Percentiles rank a stretch among this genome's conserved stretches.
phyloP scores from a whole-genome alignment of 495 filamentous ascomycete species.

The Bryoglossum gracile region DNA sequence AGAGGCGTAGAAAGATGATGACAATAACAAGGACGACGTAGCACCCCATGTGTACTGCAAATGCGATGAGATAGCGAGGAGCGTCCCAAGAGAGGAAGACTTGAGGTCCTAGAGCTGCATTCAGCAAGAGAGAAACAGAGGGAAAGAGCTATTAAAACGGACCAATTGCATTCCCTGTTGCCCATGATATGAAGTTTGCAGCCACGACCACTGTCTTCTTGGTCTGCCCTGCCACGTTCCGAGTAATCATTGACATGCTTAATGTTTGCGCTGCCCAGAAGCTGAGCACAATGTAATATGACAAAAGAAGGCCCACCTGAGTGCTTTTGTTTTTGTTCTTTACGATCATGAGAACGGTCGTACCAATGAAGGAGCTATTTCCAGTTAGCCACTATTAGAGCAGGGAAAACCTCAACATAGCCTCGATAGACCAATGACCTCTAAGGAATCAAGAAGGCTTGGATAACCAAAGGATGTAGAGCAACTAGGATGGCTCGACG shows the following conservation, averaged over 20 bases:
- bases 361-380: slow-evolving; percentile 39
- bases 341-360: slow-evolving; percentile 48
- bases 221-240: slow-evolving; percentile 21
- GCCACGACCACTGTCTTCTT: slow-evolving; percentile 18
- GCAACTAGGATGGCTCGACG: background rate
- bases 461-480: no score
- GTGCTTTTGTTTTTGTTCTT: slow-evolving; percentile 34
- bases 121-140: background rate
- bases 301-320: slow-evolving; percentile 42
- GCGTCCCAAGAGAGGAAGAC: slow-evolving; percentile 22
- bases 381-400: background rate
- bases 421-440: no score
- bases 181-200: slow-evolving; percentile 14
- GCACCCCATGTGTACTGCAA: slow-evolving; percentile 59
- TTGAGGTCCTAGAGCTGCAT: slow-evolving; percentile 10
- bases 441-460: no score
- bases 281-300: slow-evolving; percentile 47
- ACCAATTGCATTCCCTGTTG: slow-evolving; percentile 17
- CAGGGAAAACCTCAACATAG: no score
- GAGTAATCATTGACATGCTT: slow-evolving; percentile 37
- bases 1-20: slow-evolving; percentile 53
- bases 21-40: slow-evolving; percentile 48
- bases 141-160: background rate
- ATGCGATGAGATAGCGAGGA: slow-evolving; percentile 59
- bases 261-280: slow-evolving; percentile 52